These are phyloP conservation scores for Fusarium brevicatenulatum DNA, from an alignment of 2,329 filamentous ascomycete species.

Conservation along the genomic window DNA sequence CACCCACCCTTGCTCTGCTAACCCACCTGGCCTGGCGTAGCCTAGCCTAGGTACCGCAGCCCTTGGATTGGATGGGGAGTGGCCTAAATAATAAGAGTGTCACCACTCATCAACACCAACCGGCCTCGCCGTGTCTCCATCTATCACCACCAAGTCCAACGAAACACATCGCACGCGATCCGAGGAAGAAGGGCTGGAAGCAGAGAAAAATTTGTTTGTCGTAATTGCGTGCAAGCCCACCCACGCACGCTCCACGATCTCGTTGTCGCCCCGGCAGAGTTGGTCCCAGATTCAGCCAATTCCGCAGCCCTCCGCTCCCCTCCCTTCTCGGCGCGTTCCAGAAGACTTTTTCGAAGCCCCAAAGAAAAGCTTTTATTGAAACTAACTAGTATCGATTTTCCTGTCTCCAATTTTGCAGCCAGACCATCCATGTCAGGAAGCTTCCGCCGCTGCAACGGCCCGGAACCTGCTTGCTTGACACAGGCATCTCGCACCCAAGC, in stretches of 20 bases:
- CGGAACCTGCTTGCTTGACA: conserved; percentile 27
- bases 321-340: conserved; percentile 21
- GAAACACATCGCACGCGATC: neutral
- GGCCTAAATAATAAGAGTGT: conserved; percentile 10
- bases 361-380: conserved; percentile 10
- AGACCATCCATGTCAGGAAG: conserved; percentile 17
- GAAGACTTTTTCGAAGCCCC: conserved; percentile 28
- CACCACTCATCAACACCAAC: conserved; percentile 36
- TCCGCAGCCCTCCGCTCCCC: neutral
- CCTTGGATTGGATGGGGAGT: conserved; percentile 8
- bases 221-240: conserved; percentile 2
- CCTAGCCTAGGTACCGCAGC: neutral
- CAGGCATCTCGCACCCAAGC: conserved; percentile 5
- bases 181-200: neutral
- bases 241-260: neutral
- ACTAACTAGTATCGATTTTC: conserved; percentile 31
- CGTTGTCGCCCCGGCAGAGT: conserved; percentile 7
- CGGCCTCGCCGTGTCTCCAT: conserved; percentile 46
- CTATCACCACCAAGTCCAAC: conserved; percentile 34
- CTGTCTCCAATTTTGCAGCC: conserved; percentile 23
- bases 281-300: conserved; percentile 19
- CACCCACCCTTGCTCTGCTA: conserved; percentile 11
- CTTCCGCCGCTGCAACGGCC: conserved; percentile 23
- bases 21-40: no score
- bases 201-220: conserved; percentile 19